phyloP scores from a whole-genome alignment of 768 basidiomycete genomes.

The Phylloporus arenicola region DNA sequence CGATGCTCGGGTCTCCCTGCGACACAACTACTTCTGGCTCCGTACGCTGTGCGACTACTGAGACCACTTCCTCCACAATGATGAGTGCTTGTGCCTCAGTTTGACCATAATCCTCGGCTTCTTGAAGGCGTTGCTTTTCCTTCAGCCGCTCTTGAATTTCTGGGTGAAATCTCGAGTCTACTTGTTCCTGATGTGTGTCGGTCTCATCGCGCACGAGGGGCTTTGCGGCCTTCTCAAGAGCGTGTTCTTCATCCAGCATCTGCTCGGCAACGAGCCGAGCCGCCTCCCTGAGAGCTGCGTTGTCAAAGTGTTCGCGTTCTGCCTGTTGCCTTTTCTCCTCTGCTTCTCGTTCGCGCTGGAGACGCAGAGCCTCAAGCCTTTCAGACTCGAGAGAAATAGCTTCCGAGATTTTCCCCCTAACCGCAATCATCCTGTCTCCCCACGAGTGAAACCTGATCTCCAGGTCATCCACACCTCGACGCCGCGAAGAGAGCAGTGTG shows the following conservation, averaged over 20 bases:
- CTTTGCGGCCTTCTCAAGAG: neutral
- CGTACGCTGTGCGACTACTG: neutral
- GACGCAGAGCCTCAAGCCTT: constrained; percentile 36
- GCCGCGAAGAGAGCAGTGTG: constrained; percentile 43
- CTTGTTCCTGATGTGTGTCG: constrained; percentile 23
- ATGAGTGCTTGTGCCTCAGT: constrained; percentile 1
- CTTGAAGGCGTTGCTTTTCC: constrained; percentile 1
- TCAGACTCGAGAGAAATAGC: constrained; percentile 38
- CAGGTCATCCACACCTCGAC: constrained; percentile 45
- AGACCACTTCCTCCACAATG: neutral
- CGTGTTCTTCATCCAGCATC: constrained; percentile 28
- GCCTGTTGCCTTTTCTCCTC: constrained; percentile 17
- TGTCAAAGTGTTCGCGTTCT: constrained; percentile 25
- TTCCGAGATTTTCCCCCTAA: constrained; percentile 36
- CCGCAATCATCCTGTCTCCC: constrained; percentile 33
- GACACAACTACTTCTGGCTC: neutral
- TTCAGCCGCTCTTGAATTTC: neutral
- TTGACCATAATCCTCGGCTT: constrained; percentile 1
- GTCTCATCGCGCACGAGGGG: constrained; percentile 14
- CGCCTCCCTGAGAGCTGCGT: constrained; percentile 32
- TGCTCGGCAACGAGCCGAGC: constrained; percentile 26
- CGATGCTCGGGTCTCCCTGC: neutral
- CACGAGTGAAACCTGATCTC: constrained; percentile 46
- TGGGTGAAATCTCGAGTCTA: constrained; percentile 4
- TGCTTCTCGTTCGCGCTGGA: constrained; percentile 23